Evolutionary conservation across 805 yeast genomes (phyloP).

Genomic region (Isabelozyma pseudorhagii): DNA sequence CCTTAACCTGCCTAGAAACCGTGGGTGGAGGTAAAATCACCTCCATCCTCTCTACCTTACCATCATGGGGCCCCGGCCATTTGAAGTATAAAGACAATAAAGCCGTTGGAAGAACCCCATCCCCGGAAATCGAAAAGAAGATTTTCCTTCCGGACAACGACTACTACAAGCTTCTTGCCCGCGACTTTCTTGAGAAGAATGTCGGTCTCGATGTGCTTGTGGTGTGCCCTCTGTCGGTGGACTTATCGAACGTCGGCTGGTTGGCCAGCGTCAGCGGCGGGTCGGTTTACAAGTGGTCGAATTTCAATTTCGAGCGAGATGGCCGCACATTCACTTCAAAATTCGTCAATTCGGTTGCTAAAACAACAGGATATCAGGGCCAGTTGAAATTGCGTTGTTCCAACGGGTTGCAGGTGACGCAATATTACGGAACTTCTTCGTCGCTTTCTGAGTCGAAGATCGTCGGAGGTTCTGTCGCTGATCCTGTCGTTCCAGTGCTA

Average conservation of each 20-base stretch:
- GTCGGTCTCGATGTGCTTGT: slow-evolving; percentile 79
- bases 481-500: slow-evolving; percentile 69
- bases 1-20: slow-evolving; percentile 54
- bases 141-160: slow-evolving; percentile 57
- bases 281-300: slow-evolving; percentile 55
- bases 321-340: slow-evolving; percentile 63
- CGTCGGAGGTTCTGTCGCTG: slow-evolving; percentile 39
- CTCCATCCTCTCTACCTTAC: slow-evolving; percentile 62
- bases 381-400: slow-evolving; percentile 84
- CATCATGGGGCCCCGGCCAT: slow-evolving; percentile 79
- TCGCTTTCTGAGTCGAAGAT: slow-evolving; percentile 19
- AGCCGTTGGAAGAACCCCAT: slow-evolving; percentile 37
- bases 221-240: slow-evolving; percentile 62
- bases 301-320: slow-evolving; percentile 67
- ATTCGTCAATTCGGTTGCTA: slow-evolving; percentile 48
- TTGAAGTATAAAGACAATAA: slow-evolving; percentile 44
- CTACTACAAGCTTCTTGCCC: slow-evolving; percentile 59
- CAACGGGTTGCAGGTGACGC: slow-evolving; percentile 75
- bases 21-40: slow-evolving; percentile 85
- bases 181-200: slow-evolving; percentile 51
- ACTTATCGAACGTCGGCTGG: slow-evolving; percentile 69
- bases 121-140: slow-evolving; percentile 44
- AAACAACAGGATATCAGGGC: slow-evolving; percentile 70
- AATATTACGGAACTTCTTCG: slow-evolving; percentile 60
- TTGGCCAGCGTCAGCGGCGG: slow-evolving; percentile 76